Base-by-base conservation (phyloP, 345 rosid species). In the Populus nigra region DNA sequence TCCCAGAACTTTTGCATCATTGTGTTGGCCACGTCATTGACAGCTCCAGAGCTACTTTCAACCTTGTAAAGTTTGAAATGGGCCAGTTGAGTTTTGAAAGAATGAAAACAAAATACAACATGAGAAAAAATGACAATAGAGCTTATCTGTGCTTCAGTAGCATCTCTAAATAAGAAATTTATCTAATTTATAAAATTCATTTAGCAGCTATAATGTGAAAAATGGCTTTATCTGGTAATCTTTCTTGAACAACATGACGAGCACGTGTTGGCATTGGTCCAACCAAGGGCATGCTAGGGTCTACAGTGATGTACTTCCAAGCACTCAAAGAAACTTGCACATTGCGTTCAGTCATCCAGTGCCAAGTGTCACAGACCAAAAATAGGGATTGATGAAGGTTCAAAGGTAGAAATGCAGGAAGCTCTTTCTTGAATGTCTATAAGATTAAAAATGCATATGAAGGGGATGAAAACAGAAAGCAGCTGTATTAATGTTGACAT, bases 1-100 rank as follows among this genome's bases (percentile, higher is more conserved):
- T 96, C 99, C 99, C 98, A 96, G 74, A 96, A 96, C 77, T 92
- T 96, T 79, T 96, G 99, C 99, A 94, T 92, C 97, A 96, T 92
- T 45, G 99, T 89, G 81, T 81, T 94, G n/a, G 97, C 88, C 86
- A 92, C 85, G 49, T 91, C 99, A 84, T 89, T 94, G 79, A 88
- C 98, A 81, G 94, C 90, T 77, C 97, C 98, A 33, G 97, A 85
- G 82, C 96, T 80, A 81, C 80, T 91, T 79, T 96, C 99, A 62
- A 94, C 98, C 97, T 92, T 74, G 68, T 47, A 78, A 82, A 70
- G 15, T 22, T 65, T 53, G 43, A 74, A 72, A 69, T 36, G 18
- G 36, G 23, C 79, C 57, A 35, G 63, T 75, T 63, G 65, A 62
- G 62, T 12, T 45, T 43, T 53, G 43, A 22, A 70, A 57, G 5